Conservation (phyloP, 495 filamentous ascomycete species). For the Lentithecium fluviatile region DNA sequence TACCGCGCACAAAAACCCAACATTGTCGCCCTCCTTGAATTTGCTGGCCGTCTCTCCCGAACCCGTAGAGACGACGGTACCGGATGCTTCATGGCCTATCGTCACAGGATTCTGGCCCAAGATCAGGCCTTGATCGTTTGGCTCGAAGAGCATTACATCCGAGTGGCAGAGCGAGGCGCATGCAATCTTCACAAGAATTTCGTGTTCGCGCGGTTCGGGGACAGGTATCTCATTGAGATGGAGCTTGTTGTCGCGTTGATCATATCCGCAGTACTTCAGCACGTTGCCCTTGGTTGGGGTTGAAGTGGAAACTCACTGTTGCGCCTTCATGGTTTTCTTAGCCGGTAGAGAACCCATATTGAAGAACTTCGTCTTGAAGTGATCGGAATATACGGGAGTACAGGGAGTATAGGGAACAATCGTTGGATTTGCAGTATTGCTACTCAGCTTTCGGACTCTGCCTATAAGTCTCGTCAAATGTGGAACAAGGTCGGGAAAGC, state of each 20-base stretch:
- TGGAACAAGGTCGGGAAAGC: constrained; percentile 14
- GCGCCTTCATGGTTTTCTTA: constrained; percentile 20
- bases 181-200: constrained; percentile 38
- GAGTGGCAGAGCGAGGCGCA: constrained; percentile 41
- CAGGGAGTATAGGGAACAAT: too few relatives aligned
- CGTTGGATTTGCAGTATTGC: too few relatives aligned
- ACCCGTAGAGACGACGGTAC: constrained; percentile 30
- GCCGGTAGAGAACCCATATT: constrained; percentile 14
- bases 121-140: constrained; percentile 37
- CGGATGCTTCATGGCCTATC: constrained; percentile 38
- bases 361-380: too few relatives aligned
- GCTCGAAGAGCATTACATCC: constrained; percentile 39
- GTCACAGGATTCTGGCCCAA: constrained; percentile 33
- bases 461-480: too few relatives aligned
- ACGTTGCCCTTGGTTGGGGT: neutral
- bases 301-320: constrained; percentile 13
- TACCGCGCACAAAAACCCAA: constrained; percentile 37
- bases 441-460: too few relatives aligned
- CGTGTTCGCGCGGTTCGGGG: constrained; percentile 31
- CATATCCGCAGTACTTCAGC: constrained; percentile 22
- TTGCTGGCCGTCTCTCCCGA: constrained; percentile 27
- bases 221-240: constrained; percentile 36
- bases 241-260: constrained; percentile 31
- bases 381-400: too few relatives aligned
- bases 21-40: constrained; percentile 37